Evolutionary conservation across 148 eudicot species (phyloP).

Genomic region (Fagopyrum tataricum): DNA sequence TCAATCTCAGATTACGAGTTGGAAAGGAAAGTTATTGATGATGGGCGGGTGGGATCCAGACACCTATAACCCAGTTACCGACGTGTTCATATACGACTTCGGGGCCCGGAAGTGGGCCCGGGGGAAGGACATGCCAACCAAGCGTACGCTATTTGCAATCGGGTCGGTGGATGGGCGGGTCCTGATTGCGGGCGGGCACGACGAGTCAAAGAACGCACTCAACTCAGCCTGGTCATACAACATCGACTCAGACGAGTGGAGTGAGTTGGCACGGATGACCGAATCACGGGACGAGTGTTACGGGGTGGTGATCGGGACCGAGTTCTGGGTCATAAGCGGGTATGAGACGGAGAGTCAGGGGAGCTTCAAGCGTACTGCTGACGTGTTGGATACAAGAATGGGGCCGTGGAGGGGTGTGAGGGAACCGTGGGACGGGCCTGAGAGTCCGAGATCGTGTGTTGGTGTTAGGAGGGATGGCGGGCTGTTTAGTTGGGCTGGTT

Average conservation of each 20-base stretch:
- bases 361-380: slow-evolving; percentile 48
- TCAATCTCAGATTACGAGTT: slow-evolving; percentile 20
- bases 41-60: slow-evolving; percentile 78
- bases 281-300: slow-evolving; percentile 75
- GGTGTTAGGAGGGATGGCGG: slow-evolving; percentile 27
- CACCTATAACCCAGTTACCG: slow-evolving; percentile 42
- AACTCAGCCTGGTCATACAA: slow-evolving; percentile 47
- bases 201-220: slow-evolving; percentile 57
- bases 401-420: slow-evolving; percentile 50
- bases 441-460: slow-evolving; percentile 50
- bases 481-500: slow-evolving; percentile 36
- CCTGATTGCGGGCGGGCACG: slow-evolving; percentile 72
- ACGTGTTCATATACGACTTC: slow-evolving; percentile 59
- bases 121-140: slow-evolving; percentile 49
- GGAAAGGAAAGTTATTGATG: slow-evolving; percentile 52
- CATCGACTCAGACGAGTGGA: slow-evolving; percentile 38
- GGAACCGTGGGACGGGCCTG: slow-evolving; percentile 35
- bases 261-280: slow-evolving; percentile 51
- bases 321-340: slow-evolving; percentile 77
- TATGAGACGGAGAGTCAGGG: slow-evolving; percentile 66
- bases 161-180: slow-evolving; percentile 31
- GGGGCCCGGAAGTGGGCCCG: slow-evolving; percentile 41
- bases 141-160: slow-evolving; percentile 50
- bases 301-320: slow-evolving; percentile 52
- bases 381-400: slow-evolving; percentile 22